Percentiles rank a stretch among this genome's conserved stretches.
phyloP scores from a whole-genome alignment of 495 filamentous ascomycete genomes.

The Penicillium robsamsonii region DNA sequence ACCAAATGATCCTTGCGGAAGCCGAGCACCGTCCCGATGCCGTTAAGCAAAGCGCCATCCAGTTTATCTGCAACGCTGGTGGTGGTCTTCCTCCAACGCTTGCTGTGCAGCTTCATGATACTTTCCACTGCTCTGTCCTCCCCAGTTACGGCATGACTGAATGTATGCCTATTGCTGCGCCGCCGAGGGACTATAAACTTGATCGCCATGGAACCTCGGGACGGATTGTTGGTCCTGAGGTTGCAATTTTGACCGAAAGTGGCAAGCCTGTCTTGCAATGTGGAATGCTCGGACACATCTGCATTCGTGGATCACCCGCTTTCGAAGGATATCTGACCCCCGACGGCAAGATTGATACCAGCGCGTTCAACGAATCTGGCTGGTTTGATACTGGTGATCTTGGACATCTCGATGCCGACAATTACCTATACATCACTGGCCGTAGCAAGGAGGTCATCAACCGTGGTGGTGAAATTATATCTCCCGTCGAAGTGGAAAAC shows the following conservation, averaged over 20 bases:
- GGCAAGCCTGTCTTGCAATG: conserved; percentile 11
- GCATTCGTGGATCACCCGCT: conserved; percentile 42
- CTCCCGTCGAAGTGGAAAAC: conserved; percentile 78
- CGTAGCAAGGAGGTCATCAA: conserved; percentile 78
- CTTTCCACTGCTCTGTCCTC: conserved; percentile 40
- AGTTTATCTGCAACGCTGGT: conserved; percentile 46
- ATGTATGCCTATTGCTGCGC: conserved; percentile 46
- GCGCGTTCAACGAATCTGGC: conserved; percentile 37
- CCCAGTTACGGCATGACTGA: conserved; percentile 52
- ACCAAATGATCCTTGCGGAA: conserved; percentile 40
- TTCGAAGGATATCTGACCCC: conserved; percentile 44
- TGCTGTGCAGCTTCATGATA: conserved; percentile 33
- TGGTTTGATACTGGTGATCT: conserved; percentile 52
- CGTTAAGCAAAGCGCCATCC: conserved; percentile 36
- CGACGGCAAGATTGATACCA: conserved; percentile 30
- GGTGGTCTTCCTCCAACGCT: conserved; percentile 42
- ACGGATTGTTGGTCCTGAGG: conserved; percentile 39
- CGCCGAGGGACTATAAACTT: conserved; percentile 38
- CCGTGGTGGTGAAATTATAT: conserved; percentile 77
- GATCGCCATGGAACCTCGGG: conserved; percentile 45
- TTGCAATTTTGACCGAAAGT: conserved; percentile 34
- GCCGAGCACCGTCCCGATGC: conserved; percentile 27
- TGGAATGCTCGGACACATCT: conserved; percentile 37
- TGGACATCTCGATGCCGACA: conserved; percentile 51
- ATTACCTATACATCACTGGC: conserved; percentile 67